A percentile compares a stretch with the other conserved stretches of the same genome.
Evolutionary conservation across 2,329 filamentous ascomycete genomes (phyloP).

Genomic region (Neospermospora avenae): DNA sequence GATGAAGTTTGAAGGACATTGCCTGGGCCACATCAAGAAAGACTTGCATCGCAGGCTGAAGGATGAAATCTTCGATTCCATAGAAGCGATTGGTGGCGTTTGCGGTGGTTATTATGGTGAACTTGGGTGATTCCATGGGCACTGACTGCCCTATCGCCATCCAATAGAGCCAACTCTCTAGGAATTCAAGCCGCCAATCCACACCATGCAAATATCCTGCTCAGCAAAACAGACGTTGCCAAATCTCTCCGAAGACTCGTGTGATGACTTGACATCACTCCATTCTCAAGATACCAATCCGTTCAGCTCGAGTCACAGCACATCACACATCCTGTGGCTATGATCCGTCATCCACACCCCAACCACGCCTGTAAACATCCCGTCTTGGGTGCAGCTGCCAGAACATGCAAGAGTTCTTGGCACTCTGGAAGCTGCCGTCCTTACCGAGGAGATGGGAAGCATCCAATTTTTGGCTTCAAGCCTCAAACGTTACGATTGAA

Average conservation of each 20-base stretch:
- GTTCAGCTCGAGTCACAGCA: background rate
- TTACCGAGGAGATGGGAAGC: background rate
- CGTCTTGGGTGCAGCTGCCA: conserved; percentile 3
- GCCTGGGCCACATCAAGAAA: background rate
- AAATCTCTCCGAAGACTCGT: background rate
- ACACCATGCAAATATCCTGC: too few species aligned
- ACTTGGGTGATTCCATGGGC: too few species aligned
- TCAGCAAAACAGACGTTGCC: background rate
- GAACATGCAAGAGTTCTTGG: background rate
- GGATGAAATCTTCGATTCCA: too few species aligned
- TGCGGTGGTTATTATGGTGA: too few species aligned
- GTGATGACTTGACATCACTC: background rate
- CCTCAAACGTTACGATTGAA: background rate
- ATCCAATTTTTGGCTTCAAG: background rate
- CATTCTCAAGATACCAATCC: background rate
- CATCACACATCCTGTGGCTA: conserved; percentile 2
- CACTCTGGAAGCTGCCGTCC: conserved; percentile 2
- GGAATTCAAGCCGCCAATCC: too few species aligned
- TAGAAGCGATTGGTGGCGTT: too few species aligned
- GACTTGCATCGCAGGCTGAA: background rate
- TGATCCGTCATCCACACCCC: background rate
- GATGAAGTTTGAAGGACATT: background rate
- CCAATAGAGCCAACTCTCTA: too few species aligned
- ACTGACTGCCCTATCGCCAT: too few species aligned
- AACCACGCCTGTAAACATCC: background rate